Conservation (phyloP, 352 stramenopile genomes). For the Globisporangium sylvaticum region DNA sequence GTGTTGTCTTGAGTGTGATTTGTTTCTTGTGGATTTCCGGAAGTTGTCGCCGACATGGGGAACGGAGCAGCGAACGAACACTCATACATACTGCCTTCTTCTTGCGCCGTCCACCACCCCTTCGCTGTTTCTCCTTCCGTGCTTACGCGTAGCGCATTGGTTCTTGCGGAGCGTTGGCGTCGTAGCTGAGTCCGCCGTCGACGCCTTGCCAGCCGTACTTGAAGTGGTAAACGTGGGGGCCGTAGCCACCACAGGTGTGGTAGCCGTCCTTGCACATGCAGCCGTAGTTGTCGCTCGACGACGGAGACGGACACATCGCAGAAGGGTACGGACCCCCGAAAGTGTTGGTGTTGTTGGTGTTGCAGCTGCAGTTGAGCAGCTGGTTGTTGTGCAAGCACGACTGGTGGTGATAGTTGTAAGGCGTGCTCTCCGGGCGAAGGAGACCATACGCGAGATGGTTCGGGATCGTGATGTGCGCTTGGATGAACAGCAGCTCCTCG, state of each 20-base stretch:
- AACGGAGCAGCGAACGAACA: slow-evolving; percentile 9
- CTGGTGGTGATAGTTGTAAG: slow-evolving; percentile 42
- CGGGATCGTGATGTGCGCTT: slow-evolving; percentile 58
- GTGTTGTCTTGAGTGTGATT: background rate
- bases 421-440: slow-evolving; percentile 40
- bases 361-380: slow-evolving; percentile 17
- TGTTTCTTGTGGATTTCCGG: background rate
- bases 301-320: slow-evolving; percentile 35
- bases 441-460: slow-evolving; percentile 59
- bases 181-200: slow-evolving; percentile 32
- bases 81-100: slow-evolving; percentile 17
- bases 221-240: slow-evolving; percentile 73
- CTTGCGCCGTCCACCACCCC: background rate
- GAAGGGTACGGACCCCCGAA: slow-evolving; percentile 39
- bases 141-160: slow-evolving; percentile 17
- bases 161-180: slow-evolving; percentile 12
- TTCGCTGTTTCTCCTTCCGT: background rate
- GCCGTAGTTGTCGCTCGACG: slow-evolving; percentile 67
- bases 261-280: slow-evolving; percentile 58
- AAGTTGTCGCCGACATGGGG: background rate
- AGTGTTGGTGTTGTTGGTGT: slow-evolving; percentile 10
- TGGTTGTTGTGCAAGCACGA: slow-evolving; percentile 20
- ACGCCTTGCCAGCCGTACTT: slow-evolving; percentile 81
- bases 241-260: slow-evolving; percentile 36
- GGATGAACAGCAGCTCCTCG: slow-evolving; percentile 71